Percentiles rank a stretch among this genome's conserved stretches.
phyloP scores from a whole-genome alignment of 2,329 filamentous ascomycete species.

The Talaromyces sp. region DNA sequence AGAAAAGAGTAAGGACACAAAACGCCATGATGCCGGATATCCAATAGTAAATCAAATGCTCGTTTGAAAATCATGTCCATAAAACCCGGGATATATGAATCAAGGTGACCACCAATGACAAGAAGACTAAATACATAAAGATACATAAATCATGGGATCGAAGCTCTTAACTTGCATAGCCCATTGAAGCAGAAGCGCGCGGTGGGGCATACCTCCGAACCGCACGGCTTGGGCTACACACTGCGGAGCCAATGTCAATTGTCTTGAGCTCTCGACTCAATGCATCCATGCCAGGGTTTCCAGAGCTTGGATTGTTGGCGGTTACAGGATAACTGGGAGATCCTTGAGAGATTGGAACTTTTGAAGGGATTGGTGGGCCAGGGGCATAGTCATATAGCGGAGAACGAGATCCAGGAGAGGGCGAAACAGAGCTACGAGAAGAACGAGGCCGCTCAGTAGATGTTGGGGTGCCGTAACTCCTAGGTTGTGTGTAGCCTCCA shows the following conservation, averaged over 20 bases:
- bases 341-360: slow-evolving; percentile 43
- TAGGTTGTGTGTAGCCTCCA: slow-evolving; percentile 14
- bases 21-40: slow-evolving; percentile 14
- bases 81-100: slow-evolving; percentile 7
- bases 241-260: slow-evolving; percentile 51
- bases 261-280: slow-evolving; percentile 60
- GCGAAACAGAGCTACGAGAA: slow-evolving; percentile 35
- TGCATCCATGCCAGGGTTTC: slow-evolving; percentile 45
- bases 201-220: slow-evolving; percentile 38
- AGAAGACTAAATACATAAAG: slow-evolving; percentile 11
- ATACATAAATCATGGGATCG: slow-evolving; percentile 22
- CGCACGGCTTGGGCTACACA: slow-evolving; percentile 33
- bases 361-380: slow-evolving; percentile 47
- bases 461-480: slow-evolving; percentile 30
- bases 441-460: slow-evolving; percentile 25
- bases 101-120: slow-evolving; percentile 6
- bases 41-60: slow-evolving; percentile 10
- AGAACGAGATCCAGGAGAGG: slow-evolving; percentile 29
- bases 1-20: background rate
- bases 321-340: slow-evolving; percentile 33
- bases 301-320: slow-evolving; percentile 28
- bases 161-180: slow-evolving; percentile 31
- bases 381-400: slow-evolving; percentile 35
- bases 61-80: slow-evolving; percentile 10
- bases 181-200: slow-evolving; percentile 28